Conservation (phyloP, 2,329 filamentous ascomycete genomes). For the Chrysosporium keratinophilum region DNA sequence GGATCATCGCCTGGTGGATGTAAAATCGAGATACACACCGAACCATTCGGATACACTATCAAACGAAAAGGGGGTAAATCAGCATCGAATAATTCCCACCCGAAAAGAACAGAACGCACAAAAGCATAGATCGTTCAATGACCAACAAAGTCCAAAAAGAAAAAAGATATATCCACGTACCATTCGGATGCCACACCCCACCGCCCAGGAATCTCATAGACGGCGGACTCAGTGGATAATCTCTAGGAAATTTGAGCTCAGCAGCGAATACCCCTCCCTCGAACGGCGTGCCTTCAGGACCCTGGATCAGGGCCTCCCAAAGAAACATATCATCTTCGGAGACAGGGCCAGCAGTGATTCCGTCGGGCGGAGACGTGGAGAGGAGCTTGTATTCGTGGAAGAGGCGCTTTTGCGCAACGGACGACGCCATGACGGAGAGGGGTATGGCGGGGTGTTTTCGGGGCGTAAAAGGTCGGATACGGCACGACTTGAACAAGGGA, state of each 20-base stretch:
- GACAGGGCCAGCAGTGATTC: slow-evolving; percentile 88
- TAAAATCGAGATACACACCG: slow-evolving; percentile 92
- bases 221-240: slow-evolving; percentile 92
- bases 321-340: slow-evolving; percentile 89
- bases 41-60: slow-evolving; percentile 67
- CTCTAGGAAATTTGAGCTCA: slow-evolving; percentile 85
- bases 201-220: slow-evolving; percentile 92
- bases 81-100: not conserved
- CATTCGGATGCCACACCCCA: slow-evolving; percentile 86
- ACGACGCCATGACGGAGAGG: slow-evolving; percentile 33
- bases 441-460: not conserved
- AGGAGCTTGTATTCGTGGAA: slow-evolving; percentile 94
- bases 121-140: not conserved
- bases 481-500: not conserved
- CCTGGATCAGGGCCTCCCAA: slow-evolving; percentile 95
- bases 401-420: slow-evolving; percentile 61
- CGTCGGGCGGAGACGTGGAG: slow-evolving; percentile 90
- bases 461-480: not conserved
- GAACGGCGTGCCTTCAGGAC: slow-evolving; percentile 89
- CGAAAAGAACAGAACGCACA: not conserved
- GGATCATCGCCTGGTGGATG: slow-evolving; percentile 91
- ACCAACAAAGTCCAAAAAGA: not conserved
- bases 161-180: slow-evolving; percentile 39
- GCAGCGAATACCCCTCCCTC: slow-evolving; percentile 93
- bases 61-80: not conserved